A percentile compares a stretch with the other conserved stretches of the same genome.
These are phyloP conservation scores for Grigorovia yakushimaensis DNA, from an alignment of 805 yeast genomes.

Conservation along the genomic window DNA sequence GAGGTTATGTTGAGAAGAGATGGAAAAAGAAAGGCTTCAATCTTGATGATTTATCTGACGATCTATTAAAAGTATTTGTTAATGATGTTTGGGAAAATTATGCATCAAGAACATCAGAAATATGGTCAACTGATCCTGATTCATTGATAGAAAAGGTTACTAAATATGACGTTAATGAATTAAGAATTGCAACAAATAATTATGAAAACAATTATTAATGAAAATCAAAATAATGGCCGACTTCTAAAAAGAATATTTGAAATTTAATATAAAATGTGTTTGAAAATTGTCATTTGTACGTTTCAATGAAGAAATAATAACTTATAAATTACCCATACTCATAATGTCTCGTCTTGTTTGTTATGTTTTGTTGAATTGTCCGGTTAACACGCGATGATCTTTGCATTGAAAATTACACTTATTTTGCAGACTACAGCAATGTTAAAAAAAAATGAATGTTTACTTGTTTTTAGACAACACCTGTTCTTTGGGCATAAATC, in stretches of 20 bases:
- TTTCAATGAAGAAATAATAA: too few species aligned
- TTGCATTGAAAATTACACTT: background rate
- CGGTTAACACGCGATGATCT: background rate
- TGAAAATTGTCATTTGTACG: too few species aligned
- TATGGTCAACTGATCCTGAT: slow-evolving; percentile 14
- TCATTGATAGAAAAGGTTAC: background rate
- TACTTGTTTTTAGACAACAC: too few species aligned
- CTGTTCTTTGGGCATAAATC: too few species aligned
- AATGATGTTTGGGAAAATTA: slow-evolving; percentile 13
- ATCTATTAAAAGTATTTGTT: slow-evolving; percentile 6
- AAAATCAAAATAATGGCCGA: too few species aligned
- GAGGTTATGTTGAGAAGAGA: slow-evolving; percentile 12
- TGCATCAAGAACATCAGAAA: slow-evolving; percentile 1
- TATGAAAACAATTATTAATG: background rate
- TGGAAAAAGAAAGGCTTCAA: slow-evolving; percentile 9
- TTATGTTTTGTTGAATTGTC: background rate
- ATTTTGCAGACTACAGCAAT: background rate
- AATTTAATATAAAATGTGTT: too few species aligned
- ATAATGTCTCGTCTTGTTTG: background rate
- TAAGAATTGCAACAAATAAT: background rate
- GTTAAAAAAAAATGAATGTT: too few species aligned
- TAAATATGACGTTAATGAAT: background rate
- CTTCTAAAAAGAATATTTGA: too few species aligned
- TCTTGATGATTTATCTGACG: slow-evolving; percentile 7
- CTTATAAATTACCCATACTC: background rate